Evolutionary conservation across 345 rosid genomes (phyloP).

Genomic region (Nephelium lappaceum): DNA sequence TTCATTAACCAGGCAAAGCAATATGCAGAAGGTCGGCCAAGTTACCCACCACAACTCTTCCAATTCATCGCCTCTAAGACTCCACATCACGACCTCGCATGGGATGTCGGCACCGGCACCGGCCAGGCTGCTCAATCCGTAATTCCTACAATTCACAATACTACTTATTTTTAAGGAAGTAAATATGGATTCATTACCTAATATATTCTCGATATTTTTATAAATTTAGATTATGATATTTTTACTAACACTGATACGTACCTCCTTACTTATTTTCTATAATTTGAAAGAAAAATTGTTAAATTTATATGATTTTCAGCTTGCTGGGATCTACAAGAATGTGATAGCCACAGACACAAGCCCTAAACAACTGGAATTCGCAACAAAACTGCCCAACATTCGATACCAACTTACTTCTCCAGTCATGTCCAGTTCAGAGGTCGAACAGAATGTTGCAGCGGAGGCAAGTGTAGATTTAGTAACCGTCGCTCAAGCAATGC

Average conservation of each 20-base stretch:
- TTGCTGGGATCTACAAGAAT: conserved; percentile 64
- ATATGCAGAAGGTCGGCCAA: conserved; percentile 64
- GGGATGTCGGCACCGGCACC: conserved; percentile 91
- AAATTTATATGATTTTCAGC: conserved; percentile 34
- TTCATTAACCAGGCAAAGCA: conserved; percentile 79
- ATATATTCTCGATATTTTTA: no score
- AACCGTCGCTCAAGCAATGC: conserved; percentile 77
- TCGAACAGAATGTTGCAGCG: conserved; percentile 40
- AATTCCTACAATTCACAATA: conserved; percentile 8
- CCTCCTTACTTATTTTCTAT: no score
- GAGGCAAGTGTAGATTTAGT: conserved; percentile 63
- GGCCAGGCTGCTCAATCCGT: conserved; percentile 87
- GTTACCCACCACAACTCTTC: conserved; percentile 66
- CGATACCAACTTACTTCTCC: conserved; percentile 63
- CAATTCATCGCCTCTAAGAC: conserved; percentile 75
- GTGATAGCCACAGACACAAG: conserved; percentile 88
- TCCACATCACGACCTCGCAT: conserved; percentile 62
- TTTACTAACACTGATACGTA: no score
- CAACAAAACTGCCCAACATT: conserved; percentile 58
- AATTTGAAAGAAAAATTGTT: no score
- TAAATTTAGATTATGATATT: no score
- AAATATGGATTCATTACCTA: no score
- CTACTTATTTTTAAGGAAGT: no score
- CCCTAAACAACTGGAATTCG: conserved; percentile 63
- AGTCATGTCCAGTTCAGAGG: conserved; percentile 41